Evolutionary conservation across 371 early-diverging fungal genomes (phyloP).

Genomic region (Blastocladiella emersonii): DNA sequence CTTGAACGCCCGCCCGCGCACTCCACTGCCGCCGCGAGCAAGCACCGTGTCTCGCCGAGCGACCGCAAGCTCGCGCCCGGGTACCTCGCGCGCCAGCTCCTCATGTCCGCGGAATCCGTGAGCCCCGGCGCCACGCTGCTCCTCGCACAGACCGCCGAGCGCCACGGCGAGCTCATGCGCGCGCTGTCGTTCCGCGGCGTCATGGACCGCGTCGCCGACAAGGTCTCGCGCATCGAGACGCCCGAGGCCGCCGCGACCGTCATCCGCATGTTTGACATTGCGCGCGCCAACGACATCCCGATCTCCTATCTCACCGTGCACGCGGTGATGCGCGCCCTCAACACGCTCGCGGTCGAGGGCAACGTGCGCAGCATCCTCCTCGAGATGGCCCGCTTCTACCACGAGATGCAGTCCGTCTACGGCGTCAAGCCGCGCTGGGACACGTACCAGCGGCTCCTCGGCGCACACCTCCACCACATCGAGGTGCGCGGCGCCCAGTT

Average conservation of each 20-base stretch:
- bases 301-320: neutral
- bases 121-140: too few relatives aligned
- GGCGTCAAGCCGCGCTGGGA: too few relatives aligned
- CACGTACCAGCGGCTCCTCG: neutral
- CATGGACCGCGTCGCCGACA: neutral
- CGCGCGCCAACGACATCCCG: too few relatives aligned
- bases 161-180: too few relatives aligned
- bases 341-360: neutral
- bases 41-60: too few relatives aligned
- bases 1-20: too few relatives aligned
- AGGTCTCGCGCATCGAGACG: neutral
- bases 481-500: neutral
- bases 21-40: neutral
- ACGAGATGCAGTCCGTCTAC: neutral
- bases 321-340: neutral
- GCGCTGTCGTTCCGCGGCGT: neutral
- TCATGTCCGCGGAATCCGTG: too few relatives aligned
- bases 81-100: too few relatives aligned
- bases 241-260: neutral
- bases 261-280: neutral
- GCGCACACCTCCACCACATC: neutral
- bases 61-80: too few relatives aligned
- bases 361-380: neutral
- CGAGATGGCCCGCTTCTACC: neutral
- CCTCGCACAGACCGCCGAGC: too few relatives aligned